Percentiles rank a stretch among this genome's conserved stretches.
phyloP scores from a whole-genome alignment of 345 rosid genomes.

The Hibiscus syriacus region DNA sequence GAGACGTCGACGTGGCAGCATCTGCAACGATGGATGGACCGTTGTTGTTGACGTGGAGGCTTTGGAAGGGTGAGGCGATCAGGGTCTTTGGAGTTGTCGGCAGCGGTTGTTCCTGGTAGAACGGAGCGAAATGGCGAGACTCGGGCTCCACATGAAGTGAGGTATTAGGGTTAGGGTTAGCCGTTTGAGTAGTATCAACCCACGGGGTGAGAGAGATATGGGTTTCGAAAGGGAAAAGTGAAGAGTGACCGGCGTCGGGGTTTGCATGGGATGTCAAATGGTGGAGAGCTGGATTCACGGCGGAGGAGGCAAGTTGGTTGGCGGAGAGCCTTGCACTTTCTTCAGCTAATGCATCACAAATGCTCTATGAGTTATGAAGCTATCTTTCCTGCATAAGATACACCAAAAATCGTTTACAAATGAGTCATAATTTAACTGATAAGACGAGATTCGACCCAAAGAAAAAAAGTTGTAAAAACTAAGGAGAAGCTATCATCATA shows the following conservation, averaged over 20 bases:
- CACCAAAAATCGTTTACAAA: neutral
- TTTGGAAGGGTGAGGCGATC: constrained; percentile 26
- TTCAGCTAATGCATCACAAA: constrained; percentile 88
- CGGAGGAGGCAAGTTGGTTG: constrained; percentile 15
- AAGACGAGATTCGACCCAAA: too few relatives aligned
- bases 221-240: constrained; percentile 21
- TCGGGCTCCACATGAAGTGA: constrained; percentile 36
- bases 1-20: constrained; percentile 23
- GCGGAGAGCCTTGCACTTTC: constrained; percentile 75
- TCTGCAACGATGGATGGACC: constrained; percentile 7
- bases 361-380: constrained; percentile 90
- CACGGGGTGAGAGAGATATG: constrained; percentile 24
- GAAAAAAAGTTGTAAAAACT: neutral
- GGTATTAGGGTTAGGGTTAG: constrained; percentile 25
- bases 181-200: too few relatives aligned
- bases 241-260: constrained; percentile 17
- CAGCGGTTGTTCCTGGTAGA: constrained; percentile 24
- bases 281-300: constrained; percentile 14
- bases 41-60: constrained; percentile 18
- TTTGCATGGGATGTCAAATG: too few relatives aligned
- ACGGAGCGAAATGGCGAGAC: constrained; percentile 21
- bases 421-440: too few relatives aligned
- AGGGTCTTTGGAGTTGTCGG: constrained; percentile 5
- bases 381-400: constrained; percentile 61
- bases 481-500: constrained; percentile 19